Evolutionary conservation across 179 eudicot genomes (phyloP).

Genomic region (Silene vulgaris): DNA sequence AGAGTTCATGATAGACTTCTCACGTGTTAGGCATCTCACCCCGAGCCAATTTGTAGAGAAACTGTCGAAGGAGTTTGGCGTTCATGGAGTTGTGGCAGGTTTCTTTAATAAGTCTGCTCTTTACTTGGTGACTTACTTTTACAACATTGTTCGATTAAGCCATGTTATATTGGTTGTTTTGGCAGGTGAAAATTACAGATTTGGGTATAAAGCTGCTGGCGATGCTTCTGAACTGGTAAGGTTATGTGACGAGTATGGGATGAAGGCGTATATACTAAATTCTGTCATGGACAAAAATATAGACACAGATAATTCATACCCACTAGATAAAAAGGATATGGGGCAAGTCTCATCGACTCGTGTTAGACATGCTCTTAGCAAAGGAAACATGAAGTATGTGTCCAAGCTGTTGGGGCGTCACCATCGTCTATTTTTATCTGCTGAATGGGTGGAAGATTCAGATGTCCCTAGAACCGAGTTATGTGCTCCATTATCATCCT

Average conservation of each 20-base stretch:
- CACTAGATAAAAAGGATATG: conserved; percentile 49
- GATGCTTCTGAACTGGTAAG: conserved; percentile 70
- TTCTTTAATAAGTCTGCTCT: conserved; percentile 6
- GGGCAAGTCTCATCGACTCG: conserved; percentile 98
- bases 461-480: conserved; percentile 30
- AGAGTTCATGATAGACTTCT: conserved; percentile 66
- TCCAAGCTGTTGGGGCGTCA: conserved; percentile 80
- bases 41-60: conserved; percentile 92
- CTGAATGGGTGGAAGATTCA: conserved; percentile 34
- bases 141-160: background rate
- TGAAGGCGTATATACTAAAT: conserved; percentile 64
- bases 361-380: conserved; percentile 75
- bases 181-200: conserved; percentile 88
- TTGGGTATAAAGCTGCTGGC: conserved; percentile 89
- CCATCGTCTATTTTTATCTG: conserved; percentile 69
- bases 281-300: conserved; percentile 79
- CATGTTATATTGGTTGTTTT: conserved; percentile 14
- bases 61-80: conserved; percentile 70
- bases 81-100: conserved; percentile 95
- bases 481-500: conserved; percentile 53
- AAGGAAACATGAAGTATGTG: conserved; percentile 78
- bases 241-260: conserved; percentile 62
- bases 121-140: too few relatives aligned
- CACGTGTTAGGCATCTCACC: conserved; percentile 68
- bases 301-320: conserved; percentile 24